A percentile compares a stretch with the other conserved stretches of the same genome.
These are phyloP conservation scores for Dalbergia cochinchinensis DNA, from an alignment of 306 rosid genomes.

Conservation along the genomic window DNA sequence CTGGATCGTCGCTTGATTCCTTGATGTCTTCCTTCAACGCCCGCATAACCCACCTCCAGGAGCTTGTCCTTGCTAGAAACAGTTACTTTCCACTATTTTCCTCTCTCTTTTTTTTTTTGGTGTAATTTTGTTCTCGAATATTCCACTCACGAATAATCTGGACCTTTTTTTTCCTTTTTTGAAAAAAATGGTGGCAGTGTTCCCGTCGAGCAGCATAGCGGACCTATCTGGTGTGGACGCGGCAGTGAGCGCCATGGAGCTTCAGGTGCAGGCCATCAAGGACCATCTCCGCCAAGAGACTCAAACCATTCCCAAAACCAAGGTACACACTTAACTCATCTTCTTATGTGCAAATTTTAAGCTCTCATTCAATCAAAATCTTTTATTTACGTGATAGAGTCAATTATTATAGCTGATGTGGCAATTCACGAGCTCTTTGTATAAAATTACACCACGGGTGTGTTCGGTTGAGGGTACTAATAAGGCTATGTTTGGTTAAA, in stretches of 20 bases:
- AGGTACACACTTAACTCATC: conserved; percentile 47
- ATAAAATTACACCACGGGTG: no score
- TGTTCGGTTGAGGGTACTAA: no score
- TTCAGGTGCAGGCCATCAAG: conserved; percentile 87
- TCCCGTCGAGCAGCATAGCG: conserved; percentile 75
- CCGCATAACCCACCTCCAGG: conserved; percentile 85
- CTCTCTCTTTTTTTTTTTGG: neutral
- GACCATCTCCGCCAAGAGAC: conserved; percentile 82
- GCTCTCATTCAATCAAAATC: no score
- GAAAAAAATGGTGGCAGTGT: no score
- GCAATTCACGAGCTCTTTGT: no score
- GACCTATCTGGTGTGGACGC: conserved; percentile 83
- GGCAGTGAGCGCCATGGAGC: conserved; percentile 78
- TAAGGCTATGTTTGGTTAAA: no score
- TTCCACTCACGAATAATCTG: neutral
- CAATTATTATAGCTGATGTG: no score
- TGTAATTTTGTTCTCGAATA: neutral
- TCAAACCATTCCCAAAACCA: conserved; percentile 86
- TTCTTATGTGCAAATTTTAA: neutral
- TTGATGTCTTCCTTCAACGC: conserved; percentile 70
- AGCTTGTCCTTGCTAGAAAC: conserved; percentile 88
- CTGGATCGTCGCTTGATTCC: conserved; percentile 70
- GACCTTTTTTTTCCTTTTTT: neutral
- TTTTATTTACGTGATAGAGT: no score
- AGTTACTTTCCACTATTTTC: conserved; percentile 50